phyloP scores from a whole-genome alignment of 2,329 filamentous ascomycete genomes.

The Ceratocystiopsis sp. region DNA sequence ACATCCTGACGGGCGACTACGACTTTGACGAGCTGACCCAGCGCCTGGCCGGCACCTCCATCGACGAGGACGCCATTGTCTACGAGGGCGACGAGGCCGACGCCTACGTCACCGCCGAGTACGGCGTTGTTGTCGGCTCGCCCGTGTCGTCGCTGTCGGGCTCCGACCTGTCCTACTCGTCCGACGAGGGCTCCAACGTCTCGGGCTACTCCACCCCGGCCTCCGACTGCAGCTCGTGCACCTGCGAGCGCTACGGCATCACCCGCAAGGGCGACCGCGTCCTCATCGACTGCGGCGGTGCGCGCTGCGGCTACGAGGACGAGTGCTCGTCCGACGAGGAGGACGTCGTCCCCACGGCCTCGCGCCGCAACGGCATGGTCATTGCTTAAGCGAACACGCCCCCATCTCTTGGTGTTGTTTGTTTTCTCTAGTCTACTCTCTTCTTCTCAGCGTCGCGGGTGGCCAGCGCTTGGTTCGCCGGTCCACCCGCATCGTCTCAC shows the following conservation, averaged over 20 bases:
- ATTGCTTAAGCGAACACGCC: slow-evolving; percentile 21
- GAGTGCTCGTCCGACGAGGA: slow-evolving; percentile 44
- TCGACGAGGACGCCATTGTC: slow-evolving; percentile 21
- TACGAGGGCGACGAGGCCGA: slow-evolving; percentile 3
- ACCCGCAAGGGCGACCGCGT: slow-evolving; percentile 83
- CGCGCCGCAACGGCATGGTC: slow-evolving; percentile 48
- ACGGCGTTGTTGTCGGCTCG: slow-evolving; percentile 29
- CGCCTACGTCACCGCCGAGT: slow-evolving; percentile 31
- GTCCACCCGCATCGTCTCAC: too few species aligned
- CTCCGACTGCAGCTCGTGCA: slow-evolving; percentile 66
- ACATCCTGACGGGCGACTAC: slow-evolving; percentile 73
- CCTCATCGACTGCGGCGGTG: slow-evolving; percentile 88
- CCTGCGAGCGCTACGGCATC: slow-evolving; percentile 92
- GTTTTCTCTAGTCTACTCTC: too few species aligned
- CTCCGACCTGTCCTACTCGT: slow-evolving; percentile 54
- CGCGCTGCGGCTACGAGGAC: slow-evolving; percentile 68
- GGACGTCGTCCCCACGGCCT: slow-evolving; percentile 33
- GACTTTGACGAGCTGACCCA: slow-evolving; percentile 60
- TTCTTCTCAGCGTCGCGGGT: too few species aligned
- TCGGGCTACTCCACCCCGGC: slow-evolving; percentile 65
- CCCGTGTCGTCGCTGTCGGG: slow-evolving; percentile 41
- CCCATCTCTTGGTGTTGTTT: not conserved
- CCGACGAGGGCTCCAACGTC: slow-evolving; percentile 58
- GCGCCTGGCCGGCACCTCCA: slow-evolving; percentile 48
- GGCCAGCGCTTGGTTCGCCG: too few species aligned